A percentile compares a stretch with the other conserved stretches of the same genome.
Evolutionary conservation across 768 basidiomycete genomes (phyloP).

Genomic region (Harrya chromipes): DNA sequence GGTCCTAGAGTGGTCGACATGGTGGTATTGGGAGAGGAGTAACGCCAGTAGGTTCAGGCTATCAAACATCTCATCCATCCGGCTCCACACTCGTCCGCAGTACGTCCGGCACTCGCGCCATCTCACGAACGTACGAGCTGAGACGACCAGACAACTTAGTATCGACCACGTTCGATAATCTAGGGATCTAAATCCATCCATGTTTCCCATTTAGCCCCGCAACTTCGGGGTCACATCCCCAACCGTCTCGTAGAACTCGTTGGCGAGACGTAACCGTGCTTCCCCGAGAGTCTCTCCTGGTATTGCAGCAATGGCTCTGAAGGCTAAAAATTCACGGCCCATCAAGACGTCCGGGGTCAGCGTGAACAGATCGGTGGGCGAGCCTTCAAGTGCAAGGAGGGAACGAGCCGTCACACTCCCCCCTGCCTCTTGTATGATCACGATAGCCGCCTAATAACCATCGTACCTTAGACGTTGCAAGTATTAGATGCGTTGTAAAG

Average conservation of each 20-base stretch:
- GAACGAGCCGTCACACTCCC: slow-evolving; percentile 65
- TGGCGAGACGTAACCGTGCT: slow-evolving; percentile 73
- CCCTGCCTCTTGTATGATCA: slow-evolving; percentile 89
- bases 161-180: background rate
- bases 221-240: slow-evolving; percentile 58
- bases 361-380: slow-evolving; percentile 42
- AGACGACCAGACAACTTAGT: background rate
- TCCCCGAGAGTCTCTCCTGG: slow-evolving; percentile 58
- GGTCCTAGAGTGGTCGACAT: slow-evolving; percentile 35
- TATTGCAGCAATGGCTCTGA: slow-evolving; percentile 63
- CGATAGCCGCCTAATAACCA: slow-evolving; percentile 62
- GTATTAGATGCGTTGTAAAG: slow-evolving; percentile 1
- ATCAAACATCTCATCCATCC: background rate
- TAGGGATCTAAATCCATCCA: background rate
- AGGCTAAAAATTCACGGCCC: slow-evolving; percentile 76
- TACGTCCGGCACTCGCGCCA: background rate
- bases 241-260: slow-evolving; percentile 80
- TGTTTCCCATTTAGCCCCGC: background rate
- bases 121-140: slow-evolving; percentile 4
- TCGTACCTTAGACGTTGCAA: background rate
- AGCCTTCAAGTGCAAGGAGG: slow-evolving; percentile 37
- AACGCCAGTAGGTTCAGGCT: background rate
- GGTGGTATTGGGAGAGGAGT: slow-evolving; percentile 5
- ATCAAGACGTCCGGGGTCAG: slow-evolving; percentile 67
- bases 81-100: background rate